phyloP scores from a whole-genome alignment of 1,284 basidiomycete genomes.

The Uromyces viciae-fabae region DNA sequence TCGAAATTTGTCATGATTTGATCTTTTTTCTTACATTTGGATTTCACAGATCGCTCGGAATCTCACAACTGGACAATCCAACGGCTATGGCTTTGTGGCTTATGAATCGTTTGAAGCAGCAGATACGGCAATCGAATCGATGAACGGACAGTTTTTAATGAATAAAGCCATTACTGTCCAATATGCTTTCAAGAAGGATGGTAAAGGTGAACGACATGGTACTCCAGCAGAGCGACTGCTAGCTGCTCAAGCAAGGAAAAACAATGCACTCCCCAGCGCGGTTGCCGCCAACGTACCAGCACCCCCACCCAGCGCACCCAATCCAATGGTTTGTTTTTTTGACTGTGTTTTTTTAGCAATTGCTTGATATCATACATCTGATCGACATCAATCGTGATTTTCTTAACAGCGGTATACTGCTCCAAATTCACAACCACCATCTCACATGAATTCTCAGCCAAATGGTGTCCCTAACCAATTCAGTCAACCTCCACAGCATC shows the following conservation, averaged over 20 bases:
- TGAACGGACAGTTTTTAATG: constrained; percentile 96
- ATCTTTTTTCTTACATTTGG: neutral
- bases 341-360: constrained; percentile 43
- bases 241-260: constrained; percentile 89
- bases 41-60: constrained; percentile 73
- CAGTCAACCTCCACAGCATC: constrained; percentile 38
- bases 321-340: constrained; percentile 56
- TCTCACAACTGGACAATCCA: constrained; percentile 74
- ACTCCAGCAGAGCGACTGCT: constrained; percentile 90
- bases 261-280: constrained; percentile 72
- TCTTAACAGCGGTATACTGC: constrained; percentile 39
- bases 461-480: constrained; percentile 47
- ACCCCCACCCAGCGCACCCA: constrained; percentile 59
- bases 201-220: constrained; percentile 94
- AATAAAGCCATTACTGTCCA: constrained; percentile 95
- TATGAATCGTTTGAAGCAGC: constrained; percentile 97
- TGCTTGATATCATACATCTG: neutral
- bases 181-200: constrained; percentile 98
- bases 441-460: constrained; percentile 27
- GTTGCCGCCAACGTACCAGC: constrained; percentile 61
- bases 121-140: constrained; percentile 89
- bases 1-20: neutral
- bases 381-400: too few relatives aligned
- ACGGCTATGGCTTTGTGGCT: constrained; percentile 93
- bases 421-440: constrained; percentile 46